Base-by-base conservation (phyloP, 2,329 filamentous ascomycete species). In the Colletotrichum tropicicola region DNA sequence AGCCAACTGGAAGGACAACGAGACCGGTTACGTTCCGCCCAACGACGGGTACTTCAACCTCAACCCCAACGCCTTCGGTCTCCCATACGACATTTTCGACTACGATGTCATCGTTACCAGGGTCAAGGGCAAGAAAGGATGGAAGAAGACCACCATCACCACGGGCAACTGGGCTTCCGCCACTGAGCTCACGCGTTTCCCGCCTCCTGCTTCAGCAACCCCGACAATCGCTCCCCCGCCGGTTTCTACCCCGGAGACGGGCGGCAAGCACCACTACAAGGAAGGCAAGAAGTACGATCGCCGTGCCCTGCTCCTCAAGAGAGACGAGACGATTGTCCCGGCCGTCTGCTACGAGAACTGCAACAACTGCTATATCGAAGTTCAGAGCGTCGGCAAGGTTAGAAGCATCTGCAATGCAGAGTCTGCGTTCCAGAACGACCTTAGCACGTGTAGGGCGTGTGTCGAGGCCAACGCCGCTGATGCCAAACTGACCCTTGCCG, bases 11-110 rank as follows among this genome's bases (percentile, higher is more conserved):
- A 69, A 74, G 0, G 69, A 73, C 1, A 80, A 82, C 59, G 60
- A 78, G 44, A 87, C 84, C 0, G 68, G 76, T 15, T 88, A 85
- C 70, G 89, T 84, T 67, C 83, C 83, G 2, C 80, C 84, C 1
- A 80, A 79, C 0, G 72, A 80, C 0, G 86, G 83, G 4, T 92
- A 91, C 72, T 92, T 89, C 77, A 84, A 91, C 63, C 80, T 92
- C n/a, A 80, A 89, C 59, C 87, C 90, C 0, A 73, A 79, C 1
- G 81, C 81, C 0, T 92, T 92, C 62, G 89, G 89, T 5, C 78
- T 92, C 15, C 85, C 81, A 52, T 89, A 87, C 63, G 85, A 84
- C 43, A 88, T 92, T 17, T 92, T 91, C 65, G 80, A 82, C 19
- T 75, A 81, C 23, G 71, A 83, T 5, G 69, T 78, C 1, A 70